Evolutionary conservation across 2,329 filamentous ascomycete genomes (phyloP).

Genomic region (Bipolaris bicolor): DNA sequence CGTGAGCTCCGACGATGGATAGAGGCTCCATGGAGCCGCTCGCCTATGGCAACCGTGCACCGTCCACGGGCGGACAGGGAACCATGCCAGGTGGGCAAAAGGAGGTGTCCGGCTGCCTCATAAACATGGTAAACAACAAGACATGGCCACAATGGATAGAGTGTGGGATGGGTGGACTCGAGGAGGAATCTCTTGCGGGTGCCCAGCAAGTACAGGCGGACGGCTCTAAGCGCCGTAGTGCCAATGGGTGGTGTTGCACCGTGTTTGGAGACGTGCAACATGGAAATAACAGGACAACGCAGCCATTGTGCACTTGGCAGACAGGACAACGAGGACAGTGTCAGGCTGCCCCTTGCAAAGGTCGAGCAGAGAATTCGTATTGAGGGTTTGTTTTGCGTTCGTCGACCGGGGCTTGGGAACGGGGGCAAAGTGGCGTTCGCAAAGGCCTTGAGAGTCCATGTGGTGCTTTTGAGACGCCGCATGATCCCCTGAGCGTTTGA

Average conservation of each 20-base stretch:
- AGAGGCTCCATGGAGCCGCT: neutral
- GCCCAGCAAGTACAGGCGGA: neutral
- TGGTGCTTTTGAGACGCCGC: constrained; percentile 19
- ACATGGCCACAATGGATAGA: neutral
- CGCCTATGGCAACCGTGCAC: neutral
- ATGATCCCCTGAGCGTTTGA: constrained; percentile 33
- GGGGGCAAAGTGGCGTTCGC: constrained; percentile 9
- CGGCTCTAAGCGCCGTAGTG: constrained; percentile 10
- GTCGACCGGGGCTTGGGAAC: constrained; percentile 6
- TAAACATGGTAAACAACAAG: neutral
- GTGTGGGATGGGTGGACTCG: neutral
- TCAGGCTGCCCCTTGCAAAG: neutral
- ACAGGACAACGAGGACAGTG: neutral
- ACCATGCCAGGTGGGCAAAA: constrained; percentile 5
- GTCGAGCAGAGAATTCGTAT: neutral
- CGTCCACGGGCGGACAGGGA: neutral
- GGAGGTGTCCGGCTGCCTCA: constrained; percentile 2
- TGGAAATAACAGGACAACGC: constrained; percentile 2
- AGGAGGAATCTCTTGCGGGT: constrained; percentile 1
- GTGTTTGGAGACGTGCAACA: constrained; percentile 9
- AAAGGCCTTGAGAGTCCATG: constrained; percentile 5
- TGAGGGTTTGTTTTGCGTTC: constrained; percentile 8
- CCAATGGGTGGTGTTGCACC: constrained; percentile 8
- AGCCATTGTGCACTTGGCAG: neutral
- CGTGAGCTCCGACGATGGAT: neutral